These are phyloP conservation scores for Xylaria digitata DNA, from an alignment of 2,329 filamentous ascomycete species.

Conservation along the genomic window DNA sequence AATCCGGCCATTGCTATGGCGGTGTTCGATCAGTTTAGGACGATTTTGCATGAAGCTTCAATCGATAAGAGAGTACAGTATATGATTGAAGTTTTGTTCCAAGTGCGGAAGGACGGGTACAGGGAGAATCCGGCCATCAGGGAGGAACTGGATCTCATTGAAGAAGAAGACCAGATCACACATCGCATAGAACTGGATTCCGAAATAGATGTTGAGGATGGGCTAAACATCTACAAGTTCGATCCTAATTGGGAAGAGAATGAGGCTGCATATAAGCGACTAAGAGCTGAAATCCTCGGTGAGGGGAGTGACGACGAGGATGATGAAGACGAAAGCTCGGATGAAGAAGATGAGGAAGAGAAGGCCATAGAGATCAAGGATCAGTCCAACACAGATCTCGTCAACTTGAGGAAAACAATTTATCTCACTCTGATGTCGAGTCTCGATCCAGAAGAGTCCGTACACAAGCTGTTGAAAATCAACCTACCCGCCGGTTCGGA, in stretches of 20 bases:
- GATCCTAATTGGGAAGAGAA: constrained; percentile 91
- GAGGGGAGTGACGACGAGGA: constrained; percentile 89
- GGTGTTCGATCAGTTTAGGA: constrained; percentile 95
- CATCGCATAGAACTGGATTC: constrained; percentile 86
- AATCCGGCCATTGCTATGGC: constrained; percentile 85
- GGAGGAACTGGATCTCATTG: constrained; percentile 93
- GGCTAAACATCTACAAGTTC: constrained; percentile 94
- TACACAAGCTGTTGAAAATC: constrained; percentile 96
- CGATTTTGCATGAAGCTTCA: constrained; percentile 93
- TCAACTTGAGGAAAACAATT: constrained; percentile 92
- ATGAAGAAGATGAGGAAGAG: constrained; percentile 77
- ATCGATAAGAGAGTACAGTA: constrained; percentile 99
- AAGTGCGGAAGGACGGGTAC: constrained; percentile 95
- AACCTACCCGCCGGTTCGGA: constrained; percentile 88
- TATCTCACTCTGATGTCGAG: constrained; percentile 98
- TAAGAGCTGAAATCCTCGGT: constrained; percentile 93
- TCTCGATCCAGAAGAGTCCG: constrained; percentile 94
- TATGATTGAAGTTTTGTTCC: constrained; percentile 98
- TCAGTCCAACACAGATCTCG: constrained; percentile 93
- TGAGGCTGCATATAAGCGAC: constrained; percentile 87
- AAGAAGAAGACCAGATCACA: constrained; percentile 98
- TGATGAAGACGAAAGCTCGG: constrained; percentile 74
- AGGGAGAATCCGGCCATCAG: constrained; percentile 92
- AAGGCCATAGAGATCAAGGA: constrained; percentile 96
- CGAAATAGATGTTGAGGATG: constrained; percentile 85